Base-by-base conservation (phyloP, 139 green algal genomes). In the Micromonas commoda region DNA sequence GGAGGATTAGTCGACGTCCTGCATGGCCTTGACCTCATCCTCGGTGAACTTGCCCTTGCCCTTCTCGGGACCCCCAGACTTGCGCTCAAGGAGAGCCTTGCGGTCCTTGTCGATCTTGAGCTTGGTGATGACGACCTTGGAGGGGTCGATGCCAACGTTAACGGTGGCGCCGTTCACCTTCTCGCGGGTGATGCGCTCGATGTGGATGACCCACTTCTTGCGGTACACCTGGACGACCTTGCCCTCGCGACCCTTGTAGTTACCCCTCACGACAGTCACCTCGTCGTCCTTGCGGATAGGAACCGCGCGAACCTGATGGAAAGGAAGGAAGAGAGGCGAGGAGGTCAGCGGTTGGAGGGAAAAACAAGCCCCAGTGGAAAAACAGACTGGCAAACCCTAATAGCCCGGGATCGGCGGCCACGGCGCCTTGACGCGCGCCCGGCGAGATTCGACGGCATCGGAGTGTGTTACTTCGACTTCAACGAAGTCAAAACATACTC, bases 121-220 rank as follows among this genome's bases (percentile, higher is more conserved):
- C 90, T 99, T 99, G 68, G 93, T 99, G 85, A 99, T 94, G 65
- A 97, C 77, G 26, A 95, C 89, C 91, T 99, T 99, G 85, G 89
- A 96, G 81, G 96, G 91, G 85, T 97, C 92, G 54, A 99, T 87
- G 75, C 96, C 96, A 31, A 98, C 94, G 79, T 93, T 91, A 64
- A 98, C 94, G 51, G 91, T 94, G 60, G 92, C 91, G 52, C 94
- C 95, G 87, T 98, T 99, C 81, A 96, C 92, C 91, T 98, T 98
- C 85, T 99, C 96, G 33, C 94, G 85, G 19, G 93, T 96, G 82
- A 99, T 92, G 73, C 96, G 88, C 88, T 98, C 96, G 64, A 99
- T 91, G 86, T 99, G 95, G 86, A 99, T 98, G 37, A 98, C 92
- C 96, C 96, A 99, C 90, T 98, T 98, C 75, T 92, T 92, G 76